Conservation (phyloP, 148 eudicot genomes). For the Rhododendron griersonianum region DNA sequence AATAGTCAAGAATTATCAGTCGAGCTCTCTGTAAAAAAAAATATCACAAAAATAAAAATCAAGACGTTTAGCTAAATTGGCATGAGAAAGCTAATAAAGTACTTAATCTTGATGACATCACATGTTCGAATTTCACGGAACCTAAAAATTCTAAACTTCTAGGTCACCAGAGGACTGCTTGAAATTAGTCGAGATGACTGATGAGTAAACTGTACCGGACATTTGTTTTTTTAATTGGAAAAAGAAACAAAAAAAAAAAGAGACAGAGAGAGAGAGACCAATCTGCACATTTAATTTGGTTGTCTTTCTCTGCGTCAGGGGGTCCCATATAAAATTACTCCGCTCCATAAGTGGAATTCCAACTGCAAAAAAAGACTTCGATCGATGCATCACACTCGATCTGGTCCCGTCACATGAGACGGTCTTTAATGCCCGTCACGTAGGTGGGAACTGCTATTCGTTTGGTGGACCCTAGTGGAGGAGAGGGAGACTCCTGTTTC, state of each 20-base stretch:
- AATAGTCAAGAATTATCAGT: no score
- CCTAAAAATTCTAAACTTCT: no score
- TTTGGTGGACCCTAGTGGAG: no score
- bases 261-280: background rate
- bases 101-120: no score
- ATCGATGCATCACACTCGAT: background rate
- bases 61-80: no score
- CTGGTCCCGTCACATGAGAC: background rate
- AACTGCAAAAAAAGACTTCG: background rate
- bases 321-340: background rate
- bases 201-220: rapidly evolving
- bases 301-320: background rate
- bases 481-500: background rate
- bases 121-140: no score
- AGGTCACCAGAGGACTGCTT: no score
- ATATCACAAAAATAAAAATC: no score
- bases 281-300: background rate
- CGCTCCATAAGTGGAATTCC: background rate
- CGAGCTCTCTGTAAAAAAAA: no score
- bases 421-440: background rate
- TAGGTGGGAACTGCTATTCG: background rate
- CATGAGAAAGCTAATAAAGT: no score
- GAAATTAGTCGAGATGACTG: background rate
- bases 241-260: no score
- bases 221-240: no score